Percentiles rank a stretch among this genome's conserved stretches.
phyloP scores from a whole-genome alignment of 2,329 filamentous ascomycete species.

The Arthrocladium fulminans region DNA sequence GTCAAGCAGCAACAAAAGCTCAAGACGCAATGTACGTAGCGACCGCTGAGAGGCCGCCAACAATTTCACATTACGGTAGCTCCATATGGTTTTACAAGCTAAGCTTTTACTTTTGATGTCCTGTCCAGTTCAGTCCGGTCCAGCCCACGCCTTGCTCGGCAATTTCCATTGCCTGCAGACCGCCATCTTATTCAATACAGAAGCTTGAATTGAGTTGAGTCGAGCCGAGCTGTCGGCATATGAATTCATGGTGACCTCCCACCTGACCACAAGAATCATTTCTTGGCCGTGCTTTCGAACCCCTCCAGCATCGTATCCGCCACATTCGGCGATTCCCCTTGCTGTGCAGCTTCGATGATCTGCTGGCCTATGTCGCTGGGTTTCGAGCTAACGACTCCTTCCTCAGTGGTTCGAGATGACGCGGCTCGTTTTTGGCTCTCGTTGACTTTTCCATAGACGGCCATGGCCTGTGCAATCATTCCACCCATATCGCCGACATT shows the following conservation, averaged over 20 bases:
- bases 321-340: conserved; percentile 33
- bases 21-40: not conserved
- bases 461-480: conserved; percentile 94
- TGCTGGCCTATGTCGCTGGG: conserved; percentile 16
- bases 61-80: not conserved
- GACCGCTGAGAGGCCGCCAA: not conserved
- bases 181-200: not conserved
- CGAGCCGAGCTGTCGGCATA: not conserved
- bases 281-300: conserved; percentile 35
- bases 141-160: not conserved
- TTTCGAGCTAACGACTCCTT: conserved; percentile 17
- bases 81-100: conserved; percentile 3
- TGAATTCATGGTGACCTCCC: not conserved
- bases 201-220: conserved; percentile 6
- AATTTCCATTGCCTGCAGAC: not conserved
- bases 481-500: conserved; percentile 93
- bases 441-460: conserved; percentile 89
- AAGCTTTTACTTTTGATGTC: not conserved
- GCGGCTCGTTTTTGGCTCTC: conserved; percentile 65
- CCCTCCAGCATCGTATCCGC: conserved; percentile 41
- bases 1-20: no score
- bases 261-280: not conserved
- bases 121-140: no score
- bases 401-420: conserved; percentile 37
- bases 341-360: conserved; percentile 28